These are phyloP conservation scores for Solanum hybrid DNA, from an alignment of 305 asterid species.

Conservation along the genomic window DNA sequence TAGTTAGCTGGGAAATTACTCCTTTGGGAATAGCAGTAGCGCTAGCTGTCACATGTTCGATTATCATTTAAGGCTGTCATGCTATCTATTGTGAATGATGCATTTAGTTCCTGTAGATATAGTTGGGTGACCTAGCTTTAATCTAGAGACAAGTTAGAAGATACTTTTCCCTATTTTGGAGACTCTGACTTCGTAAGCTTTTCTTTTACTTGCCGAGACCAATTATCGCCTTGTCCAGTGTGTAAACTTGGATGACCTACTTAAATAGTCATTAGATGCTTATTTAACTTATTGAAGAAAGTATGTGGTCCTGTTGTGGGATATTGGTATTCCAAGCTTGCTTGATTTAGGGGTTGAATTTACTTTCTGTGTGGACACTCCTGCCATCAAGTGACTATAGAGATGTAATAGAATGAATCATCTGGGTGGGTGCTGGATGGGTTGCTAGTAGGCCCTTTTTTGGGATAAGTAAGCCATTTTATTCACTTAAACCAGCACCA, in stretches of 20 bases:
- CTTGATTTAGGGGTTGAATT: neutral
- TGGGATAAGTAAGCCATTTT: neutral
- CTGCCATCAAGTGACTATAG: neutral
- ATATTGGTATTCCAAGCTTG: neutral
- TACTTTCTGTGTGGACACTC: neutral
- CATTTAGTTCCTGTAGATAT: neutral
- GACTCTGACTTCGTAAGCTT: neutral
- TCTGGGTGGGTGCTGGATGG: neutral
- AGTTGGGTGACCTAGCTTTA: neutral
- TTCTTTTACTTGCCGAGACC: neutral
- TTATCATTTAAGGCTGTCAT: neutral
- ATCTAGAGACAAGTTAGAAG: neutral
- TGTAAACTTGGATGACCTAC: neutral
- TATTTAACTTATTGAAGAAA: neutral
- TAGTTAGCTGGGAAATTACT: slow-evolving; percentile 1
- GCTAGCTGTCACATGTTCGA: neutral
- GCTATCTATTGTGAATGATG: neutral
- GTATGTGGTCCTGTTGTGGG: neutral
- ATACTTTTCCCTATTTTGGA: neutral
- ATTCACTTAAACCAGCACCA: neutral
- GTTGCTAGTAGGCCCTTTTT: neutral
- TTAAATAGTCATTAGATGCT: neutral
- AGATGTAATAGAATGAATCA: neutral
- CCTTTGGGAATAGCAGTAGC: neutral
- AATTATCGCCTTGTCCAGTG: neutral